phyloP scores from a whole-genome alignment of 306 rosid genomes.

The Quercus bicolor region DNA sequence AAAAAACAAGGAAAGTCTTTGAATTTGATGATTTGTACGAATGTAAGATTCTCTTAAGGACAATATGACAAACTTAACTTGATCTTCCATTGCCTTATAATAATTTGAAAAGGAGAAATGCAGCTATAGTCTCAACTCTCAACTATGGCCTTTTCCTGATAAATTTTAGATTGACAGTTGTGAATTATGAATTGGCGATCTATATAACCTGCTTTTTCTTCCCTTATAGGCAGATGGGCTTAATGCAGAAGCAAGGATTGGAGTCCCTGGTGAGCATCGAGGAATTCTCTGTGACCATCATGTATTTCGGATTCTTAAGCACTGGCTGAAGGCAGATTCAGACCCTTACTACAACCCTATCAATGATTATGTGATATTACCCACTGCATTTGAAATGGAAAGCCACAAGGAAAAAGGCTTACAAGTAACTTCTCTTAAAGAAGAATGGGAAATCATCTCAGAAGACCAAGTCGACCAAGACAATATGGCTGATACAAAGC shows the following conservation, averaged over 20 bases:
- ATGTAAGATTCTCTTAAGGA: neutral
- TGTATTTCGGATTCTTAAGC: slow-evolving; percentile 78
- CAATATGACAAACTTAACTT: neutral
- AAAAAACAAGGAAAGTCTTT: neutral
- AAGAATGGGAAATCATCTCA: slow-evolving; percentile 92
- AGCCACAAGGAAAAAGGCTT: slow-evolving; percentile 51
- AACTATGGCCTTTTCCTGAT: neutral
- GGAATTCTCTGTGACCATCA: slow-evolving; percentile 85
- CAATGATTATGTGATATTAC: slow-evolving; percentile 87
- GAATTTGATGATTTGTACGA: neutral
- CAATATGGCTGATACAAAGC: slow-evolving; percentile 26
- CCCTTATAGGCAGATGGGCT: slow-evolving; percentile 86
- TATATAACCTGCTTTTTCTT: neutral
- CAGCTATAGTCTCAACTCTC: neutral
- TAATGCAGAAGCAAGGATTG: slow-evolving; percentile 84
- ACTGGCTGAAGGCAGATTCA: slow-evolving; percentile 84
- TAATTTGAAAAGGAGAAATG: neutral
- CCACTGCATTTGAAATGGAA: slow-evolving; percentile 75
- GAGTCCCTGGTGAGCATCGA: slow-evolving; percentile 85
- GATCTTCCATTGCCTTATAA: neutral
- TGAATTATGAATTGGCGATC: neutral
- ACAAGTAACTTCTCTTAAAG: slow-evolving; percentile 75
- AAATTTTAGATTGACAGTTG: neutral
- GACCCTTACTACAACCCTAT: slow-evolving; percentile 94
- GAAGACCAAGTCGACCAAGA: slow-evolving; percentile 31